Percentiles rank a stretch among this genome's conserved stretches.
These are phyloP conservation scores for Carex scoparia DNA, from an alignment of 176 grass and related monocot genomes.

Conservation along the genomic window DNA sequence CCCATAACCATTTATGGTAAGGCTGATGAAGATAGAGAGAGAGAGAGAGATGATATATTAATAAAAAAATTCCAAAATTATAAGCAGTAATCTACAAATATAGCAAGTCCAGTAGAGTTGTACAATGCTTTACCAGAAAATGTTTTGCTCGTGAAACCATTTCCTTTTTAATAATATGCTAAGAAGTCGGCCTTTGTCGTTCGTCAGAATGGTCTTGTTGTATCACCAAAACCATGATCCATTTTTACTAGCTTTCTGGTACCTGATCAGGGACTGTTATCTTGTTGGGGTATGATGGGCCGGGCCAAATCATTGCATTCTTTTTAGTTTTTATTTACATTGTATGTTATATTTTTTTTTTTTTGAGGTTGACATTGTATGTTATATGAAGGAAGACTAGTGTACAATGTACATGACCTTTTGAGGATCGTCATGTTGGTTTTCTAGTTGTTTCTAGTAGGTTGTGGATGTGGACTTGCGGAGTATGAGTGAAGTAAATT, in stretches of 20 bases:
- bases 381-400: background rate
- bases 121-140: background rate
- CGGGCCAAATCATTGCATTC: background rate
- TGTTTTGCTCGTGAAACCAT: background rate
- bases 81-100: background rate
- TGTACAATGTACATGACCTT: background rate
- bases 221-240: background rate
- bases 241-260: background rate
- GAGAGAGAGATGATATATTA: background rate
- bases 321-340: too few species aligned
- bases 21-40: background rate
- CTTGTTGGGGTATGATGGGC: background rate
- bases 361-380: background rate
- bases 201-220: too few species aligned
- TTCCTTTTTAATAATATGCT: background rate
- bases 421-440: background rate
- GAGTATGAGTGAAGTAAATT: too few species aligned
- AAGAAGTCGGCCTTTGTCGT: background rate
- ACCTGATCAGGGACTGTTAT: background rate
- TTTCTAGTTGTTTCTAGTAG: too few species aligned
- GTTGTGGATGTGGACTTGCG: too few species aligned
- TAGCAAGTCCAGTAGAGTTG: background rate
- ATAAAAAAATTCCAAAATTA: background rate
- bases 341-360: background rate
- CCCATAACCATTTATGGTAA: background rate